Conservation (phyloP, 2,329 filamentous ascomycete species). For the Fusarium zealandicum region DNA sequence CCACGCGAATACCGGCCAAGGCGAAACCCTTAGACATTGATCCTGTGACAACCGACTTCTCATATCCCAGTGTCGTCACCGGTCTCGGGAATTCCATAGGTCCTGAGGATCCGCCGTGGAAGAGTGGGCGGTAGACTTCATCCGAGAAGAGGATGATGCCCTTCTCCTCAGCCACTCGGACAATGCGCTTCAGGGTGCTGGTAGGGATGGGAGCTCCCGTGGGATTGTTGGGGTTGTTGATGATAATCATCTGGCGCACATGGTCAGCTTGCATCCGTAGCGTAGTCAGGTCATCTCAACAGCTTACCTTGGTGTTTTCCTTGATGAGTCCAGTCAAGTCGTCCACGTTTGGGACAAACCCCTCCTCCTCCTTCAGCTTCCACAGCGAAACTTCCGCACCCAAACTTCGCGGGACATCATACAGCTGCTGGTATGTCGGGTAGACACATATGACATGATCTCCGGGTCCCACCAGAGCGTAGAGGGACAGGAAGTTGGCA, state of each 20-base stretch:
- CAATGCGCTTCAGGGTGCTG: conserved; percentile 64
- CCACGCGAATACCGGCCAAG: conserved; percentile 80
- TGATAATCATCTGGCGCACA: conserved; percentile 52
- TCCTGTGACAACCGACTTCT: conserved; percentile 74
- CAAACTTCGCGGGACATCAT: conserved; percentile 74
- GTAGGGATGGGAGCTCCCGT: conserved; percentile 75
- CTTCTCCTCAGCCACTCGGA: conserved; percentile 67
- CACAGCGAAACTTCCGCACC: conserved; percentile 81
- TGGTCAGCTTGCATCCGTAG: conserved; percentile 9
- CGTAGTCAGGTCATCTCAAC: not conserved
- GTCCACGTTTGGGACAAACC: conserved; percentile 71
- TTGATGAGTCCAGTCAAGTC: conserved; percentile 71
- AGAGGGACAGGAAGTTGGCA: conserved; percentile 84
- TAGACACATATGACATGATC: conserved; percentile 89
- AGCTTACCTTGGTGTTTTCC: conserved; percentile 70
- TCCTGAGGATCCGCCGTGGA: conserved; percentile 69
- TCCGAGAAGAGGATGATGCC: conserved; percentile 75
- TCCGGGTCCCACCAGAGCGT: conserved; percentile 72
- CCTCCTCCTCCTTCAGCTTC: conserved; percentile 69
- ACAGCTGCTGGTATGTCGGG: conserved; percentile 87
- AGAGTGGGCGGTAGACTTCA: conserved; percentile 85
- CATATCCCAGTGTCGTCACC: conserved; percentile 74
- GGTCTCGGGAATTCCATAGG: conserved; percentile 62
- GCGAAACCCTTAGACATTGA: conserved; percentile 88
- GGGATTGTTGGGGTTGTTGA: conserved; percentile 83